phyloP scores from a whole-genome alignment of 257 asterid species.

The Paraleonurus japonicus region DNA sequence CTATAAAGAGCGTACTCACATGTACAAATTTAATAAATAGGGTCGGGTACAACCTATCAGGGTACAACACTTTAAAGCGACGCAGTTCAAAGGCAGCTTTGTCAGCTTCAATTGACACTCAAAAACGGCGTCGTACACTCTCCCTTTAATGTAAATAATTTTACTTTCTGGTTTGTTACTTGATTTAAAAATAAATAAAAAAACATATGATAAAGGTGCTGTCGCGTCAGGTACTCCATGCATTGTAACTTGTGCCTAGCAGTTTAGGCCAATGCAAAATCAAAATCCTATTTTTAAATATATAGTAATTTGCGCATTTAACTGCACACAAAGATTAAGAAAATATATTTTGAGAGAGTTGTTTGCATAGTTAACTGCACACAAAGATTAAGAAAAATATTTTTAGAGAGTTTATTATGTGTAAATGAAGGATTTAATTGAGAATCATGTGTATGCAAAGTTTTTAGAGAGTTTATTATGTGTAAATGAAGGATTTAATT shows the following conservation, averaged over 20 bases:
- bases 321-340: too few relatives aligned
- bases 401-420: too few relatives aligned
- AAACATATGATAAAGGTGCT: neutral
- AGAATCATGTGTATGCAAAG: too few relatives aligned
- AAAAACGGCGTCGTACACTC: slow-evolving; percentile 24
- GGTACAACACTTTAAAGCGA: slow-evolving; percentile 22
- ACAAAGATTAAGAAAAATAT: too few relatives aligned
- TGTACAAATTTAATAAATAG: neutral
- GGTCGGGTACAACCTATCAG: slow-evolving; percentile 16
- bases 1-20: slow-evolving; percentile 9
- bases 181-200: neutral
- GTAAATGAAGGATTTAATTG: too few relatives aligned
- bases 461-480: too few relatives aligned
- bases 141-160: neutral
- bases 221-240: slow-evolving; percentile 23
- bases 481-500: too few relatives aligned
- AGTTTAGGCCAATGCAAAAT: neutral
- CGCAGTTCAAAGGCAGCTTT: slow-evolving; percentile 7
- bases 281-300: too few relatives aligned
- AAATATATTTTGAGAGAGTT: too few relatives aligned
- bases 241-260: slow-evolving; percentile 30
- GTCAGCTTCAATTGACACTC: slow-evolving; percentile 13
- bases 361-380: too few relatives aligned
- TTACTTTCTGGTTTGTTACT: neutral
- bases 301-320: too few relatives aligned